These are phyloP conservation scores for Russula dissimulans DNA, from an alignment of 768 basidiomycete species.

Conservation along the genomic window DNA sequence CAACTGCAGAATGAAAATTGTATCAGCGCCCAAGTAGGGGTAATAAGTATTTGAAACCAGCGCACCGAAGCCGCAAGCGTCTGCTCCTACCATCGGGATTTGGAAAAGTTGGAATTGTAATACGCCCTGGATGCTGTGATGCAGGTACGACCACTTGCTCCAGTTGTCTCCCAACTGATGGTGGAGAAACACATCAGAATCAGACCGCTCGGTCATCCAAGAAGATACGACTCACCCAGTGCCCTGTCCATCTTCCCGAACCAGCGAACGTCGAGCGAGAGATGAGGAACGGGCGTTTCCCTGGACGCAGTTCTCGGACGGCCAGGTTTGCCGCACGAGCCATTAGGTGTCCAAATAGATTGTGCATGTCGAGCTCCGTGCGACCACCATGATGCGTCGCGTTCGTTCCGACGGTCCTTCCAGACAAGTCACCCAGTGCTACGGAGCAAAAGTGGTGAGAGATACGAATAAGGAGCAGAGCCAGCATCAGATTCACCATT, in stretches of 20 bases:
- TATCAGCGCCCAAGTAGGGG: not conserved
- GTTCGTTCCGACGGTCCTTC: conserved; percentile 56
- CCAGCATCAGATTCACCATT: conserved; percentile 39
- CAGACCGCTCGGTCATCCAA: not conserved
- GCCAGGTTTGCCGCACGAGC: conserved; percentile 57
- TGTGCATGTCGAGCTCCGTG: conserved; percentile 59
- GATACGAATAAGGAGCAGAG: not conserved
- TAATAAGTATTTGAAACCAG: conserved; percentile 11
- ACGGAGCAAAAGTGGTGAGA: not conserved
- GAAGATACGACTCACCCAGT: conserved; percentile 42
- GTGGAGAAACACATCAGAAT: not conserved
- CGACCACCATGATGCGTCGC: conserved; percentile 58
- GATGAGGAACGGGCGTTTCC: conserved; percentile 62
- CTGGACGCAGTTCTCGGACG: conserved; percentile 42
- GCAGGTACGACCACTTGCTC: conserved; percentile 66
- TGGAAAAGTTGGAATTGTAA: conserved; percentile 81
- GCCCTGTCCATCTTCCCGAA: conserved; percentile 60
- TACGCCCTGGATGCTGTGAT: conserved; percentile 61
- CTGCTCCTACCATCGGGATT: conserved; percentile 77
- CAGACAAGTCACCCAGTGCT: conserved; percentile 46
- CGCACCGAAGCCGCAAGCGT: conserved; percentile 60
- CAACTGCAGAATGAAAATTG: conserved; percentile 23
- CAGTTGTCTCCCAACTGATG: conserved; percentile 65
- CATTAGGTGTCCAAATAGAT: conserved; percentile 65
- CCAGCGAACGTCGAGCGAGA: conserved; percentile 62